Evolutionary conservation across 2,329 filamentous ascomycete species (phyloP).

Genomic region (Fusarium palustre): DNA sequence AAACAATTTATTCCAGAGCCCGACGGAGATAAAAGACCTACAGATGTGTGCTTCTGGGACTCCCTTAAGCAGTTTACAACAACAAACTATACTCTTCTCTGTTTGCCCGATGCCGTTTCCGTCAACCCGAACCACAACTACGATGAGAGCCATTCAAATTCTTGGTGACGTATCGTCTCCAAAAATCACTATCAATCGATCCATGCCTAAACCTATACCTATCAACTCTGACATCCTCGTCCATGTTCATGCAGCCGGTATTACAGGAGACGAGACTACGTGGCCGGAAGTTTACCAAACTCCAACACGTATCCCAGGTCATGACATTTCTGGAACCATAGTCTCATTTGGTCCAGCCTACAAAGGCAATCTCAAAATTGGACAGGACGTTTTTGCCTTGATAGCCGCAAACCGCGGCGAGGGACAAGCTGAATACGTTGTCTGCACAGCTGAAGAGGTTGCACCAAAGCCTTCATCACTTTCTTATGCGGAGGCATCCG

Average conservation of each 20-base stretch:
- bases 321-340: constrained; percentile 53
- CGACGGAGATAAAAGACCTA: background rate
- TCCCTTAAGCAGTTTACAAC: background rate
- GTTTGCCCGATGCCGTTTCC: background rate
- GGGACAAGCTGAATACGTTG: constrained; percentile 13
- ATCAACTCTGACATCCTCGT: constrained; percentile 45
- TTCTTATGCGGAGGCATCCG: constrained; percentile 8
- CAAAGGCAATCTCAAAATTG: background rate
- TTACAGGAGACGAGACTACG: constrained; percentile 52
- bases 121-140: background rate
- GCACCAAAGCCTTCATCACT: constrained; percentile 2
- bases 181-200: constrained; percentile 24
- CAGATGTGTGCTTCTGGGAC: too few relatives aligned
- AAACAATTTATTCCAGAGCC: background rate
- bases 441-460: constrained; percentile 2
- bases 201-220: constrained; percentile 36
- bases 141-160: constrained; percentile 53
- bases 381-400: background rate
- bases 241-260: constrained; percentile 49
- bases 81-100: background rate
- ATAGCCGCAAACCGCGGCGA: background rate
- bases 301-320: constrained; percentile 49
- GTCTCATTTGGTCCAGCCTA: constrained; percentile 34
- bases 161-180: constrained; percentile 41
- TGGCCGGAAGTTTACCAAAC: constrained; percentile 52